Conservation (phyloP, 1,139 yeast species). For the Geotrichum klebahnii region DNA sequence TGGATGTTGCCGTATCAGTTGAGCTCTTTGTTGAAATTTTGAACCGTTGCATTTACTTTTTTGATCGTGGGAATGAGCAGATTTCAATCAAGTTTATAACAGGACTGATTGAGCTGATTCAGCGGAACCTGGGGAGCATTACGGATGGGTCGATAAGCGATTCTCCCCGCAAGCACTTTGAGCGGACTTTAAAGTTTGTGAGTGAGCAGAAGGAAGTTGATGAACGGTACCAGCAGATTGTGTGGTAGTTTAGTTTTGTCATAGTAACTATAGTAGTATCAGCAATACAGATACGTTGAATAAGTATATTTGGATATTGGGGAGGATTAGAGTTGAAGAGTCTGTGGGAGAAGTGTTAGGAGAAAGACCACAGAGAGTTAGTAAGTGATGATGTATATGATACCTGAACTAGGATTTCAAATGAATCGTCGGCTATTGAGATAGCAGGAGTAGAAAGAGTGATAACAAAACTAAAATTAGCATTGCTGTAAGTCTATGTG, state of each 20-base stretch:
- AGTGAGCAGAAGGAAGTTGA: slow-evolving; percentile 62
- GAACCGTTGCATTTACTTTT: slow-evolving; percentile 77
- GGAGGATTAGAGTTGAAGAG: too few species aligned
- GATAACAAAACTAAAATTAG: too few species aligned
- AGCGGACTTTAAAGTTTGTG: slow-evolving; percentile 65
- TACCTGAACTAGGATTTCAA: too few species aligned
- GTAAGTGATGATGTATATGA: too few species aligned
- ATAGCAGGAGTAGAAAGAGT: too few species aligned
- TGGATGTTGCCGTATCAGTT: slow-evolving; percentile 74
- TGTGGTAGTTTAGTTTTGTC: slow-evolving; percentile 27
- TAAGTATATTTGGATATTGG: slow-evolving; percentile 1
- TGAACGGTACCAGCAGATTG: slow-evolving; percentile 56
- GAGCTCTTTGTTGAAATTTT: slow-evolving; percentile 86
- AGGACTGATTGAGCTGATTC: slow-evolving; percentile 79
- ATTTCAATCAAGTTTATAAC: slow-evolving; percentile 72
- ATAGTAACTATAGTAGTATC: neutral
- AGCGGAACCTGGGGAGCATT: slow-evolving; percentile 57
- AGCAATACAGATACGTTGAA: slow-evolving; percentile 1
- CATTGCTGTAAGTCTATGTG: too few species aligned
- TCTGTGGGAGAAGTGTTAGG: too few species aligned
- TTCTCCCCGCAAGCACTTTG: slow-evolving; percentile 51
- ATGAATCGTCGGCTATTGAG: too few species aligned
- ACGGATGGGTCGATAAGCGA: slow-evolving; percentile 38
- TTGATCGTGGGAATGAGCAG: slow-evolving; percentile 72
- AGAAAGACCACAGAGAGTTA: too few species aligned